Base-by-base conservation (phyloP, 2,329 filamentous ascomycete genomes). In the Sporothrix variecibatus region DNA sequence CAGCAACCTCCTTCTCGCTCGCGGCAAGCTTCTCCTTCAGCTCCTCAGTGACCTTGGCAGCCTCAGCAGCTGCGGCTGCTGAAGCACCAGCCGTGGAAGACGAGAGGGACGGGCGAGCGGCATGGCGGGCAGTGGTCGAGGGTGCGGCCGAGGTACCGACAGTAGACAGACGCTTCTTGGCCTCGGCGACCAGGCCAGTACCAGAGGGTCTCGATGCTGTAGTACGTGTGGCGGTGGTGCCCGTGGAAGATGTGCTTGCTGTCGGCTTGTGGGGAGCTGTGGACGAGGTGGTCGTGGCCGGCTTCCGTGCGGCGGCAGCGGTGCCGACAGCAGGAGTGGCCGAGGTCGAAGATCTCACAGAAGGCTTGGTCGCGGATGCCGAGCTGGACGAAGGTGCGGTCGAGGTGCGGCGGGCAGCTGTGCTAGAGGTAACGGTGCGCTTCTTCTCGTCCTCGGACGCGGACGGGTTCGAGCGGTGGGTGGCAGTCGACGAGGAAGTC, bases 11-110 rank as follows among this genome's bases (percentile, higher is more conserved):
- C 7, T 85, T 80, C 78, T 91, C 88, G 76, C 88, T 89, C 43
- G 88, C 85, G 4, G 84, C 83, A 28, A 92, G 83, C 81, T 90
- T 90, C 8, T 84, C 80, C 82, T 89, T 91, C 60, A 92, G 83
- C 64, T 89, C 86, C 69, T 91, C 89, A 3, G 88, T 82, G 78
- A 89, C 88, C 81, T 89, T 90, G 26, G 85, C 80, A 8, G 85
- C 83, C 20, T 83, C 80, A 28, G 85, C 83, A 46, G 84, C 80
- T 58, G 82, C 82, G 23, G 81, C 72, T 4, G 70, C 80, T 20
- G 83, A 78, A n/a, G 79, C 81, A 12, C 80, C 79, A n/a, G 80
- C 79, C 15, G 70, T 51, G 12, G 75, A 69, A 7, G 72, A 43
- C 7, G 73, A 78, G 71, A 81, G 72, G 9, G 82, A 86, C 6